phyloP scores from a whole-genome alignment of 73 alveolate genomes.

The Tetrahymena malaccensis region DNA sequence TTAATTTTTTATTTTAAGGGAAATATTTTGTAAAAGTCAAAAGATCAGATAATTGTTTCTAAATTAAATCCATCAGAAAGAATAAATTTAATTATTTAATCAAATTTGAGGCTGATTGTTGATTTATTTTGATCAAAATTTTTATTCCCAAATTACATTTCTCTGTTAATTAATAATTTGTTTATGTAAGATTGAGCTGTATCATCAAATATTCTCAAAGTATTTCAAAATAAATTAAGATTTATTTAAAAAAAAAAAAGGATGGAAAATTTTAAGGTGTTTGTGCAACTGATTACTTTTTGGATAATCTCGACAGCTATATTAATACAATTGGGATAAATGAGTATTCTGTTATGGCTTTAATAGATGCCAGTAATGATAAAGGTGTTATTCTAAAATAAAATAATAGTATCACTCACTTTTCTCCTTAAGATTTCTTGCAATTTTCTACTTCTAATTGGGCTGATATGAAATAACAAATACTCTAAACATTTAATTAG shows the following conservation, averaged over 20 bases:
- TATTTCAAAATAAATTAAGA: too few species aligned
- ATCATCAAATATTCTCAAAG: too few species aligned
- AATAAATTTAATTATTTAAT: too few species aligned
- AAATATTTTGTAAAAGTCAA: too few species aligned
- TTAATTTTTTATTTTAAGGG: not conserved
- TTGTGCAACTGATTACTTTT: not conserved
- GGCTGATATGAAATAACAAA: not conserved
- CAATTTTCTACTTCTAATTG: not conserved
- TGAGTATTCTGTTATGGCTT: not conserved
- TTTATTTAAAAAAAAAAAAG: not conserved
- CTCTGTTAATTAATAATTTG: too few species aligned
- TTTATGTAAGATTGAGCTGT: too few species aligned
- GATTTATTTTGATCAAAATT: too few species aligned
- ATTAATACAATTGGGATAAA: not conserved
- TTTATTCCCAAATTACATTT: too few species aligned
- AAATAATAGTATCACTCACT: too few species aligned
- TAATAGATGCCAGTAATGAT: not conserved
- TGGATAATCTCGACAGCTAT: not conserved
- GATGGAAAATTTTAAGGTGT: not conserved
- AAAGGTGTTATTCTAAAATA: not conserved
- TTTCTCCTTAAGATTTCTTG: not conserved
- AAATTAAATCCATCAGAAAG: not conserved
- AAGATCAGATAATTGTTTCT: not conserved
- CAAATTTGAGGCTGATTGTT: too few species aligned
- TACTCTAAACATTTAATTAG: not conserved